Base-by-base conservation (phyloP, 441 rosid species). In the Daphne laureola region DNA sequence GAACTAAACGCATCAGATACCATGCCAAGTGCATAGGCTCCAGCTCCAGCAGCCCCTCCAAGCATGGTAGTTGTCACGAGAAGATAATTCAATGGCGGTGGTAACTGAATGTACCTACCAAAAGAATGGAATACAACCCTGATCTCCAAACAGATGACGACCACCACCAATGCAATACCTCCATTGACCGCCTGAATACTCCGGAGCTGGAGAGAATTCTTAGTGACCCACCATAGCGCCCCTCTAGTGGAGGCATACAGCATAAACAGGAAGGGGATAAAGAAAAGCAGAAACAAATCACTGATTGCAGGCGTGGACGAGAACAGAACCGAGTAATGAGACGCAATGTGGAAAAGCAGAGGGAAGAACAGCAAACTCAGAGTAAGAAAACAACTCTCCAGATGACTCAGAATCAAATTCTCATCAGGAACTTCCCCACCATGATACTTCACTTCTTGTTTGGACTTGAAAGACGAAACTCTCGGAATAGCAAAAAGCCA, bases 381-480 rank as follows among this genome's bases (percentile, higher is more conserved):
- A 0, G 97, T 80, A 61, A 80, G 90, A 64, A 90, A 45, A 64
- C 91, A 93, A 54, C 96, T 76, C 78, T 93, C 98, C 0, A 87
- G 86, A n/a, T 78, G 83, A 40, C 82, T 64, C 14, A 93, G 89
- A 51, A 93, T 83, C 45, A 77, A 79, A 68, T 54, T 83, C 61
- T 90, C 98, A 55, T 89, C 91, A 21, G 98, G 97, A 49, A 87
- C 58, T 69, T 93, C 87, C 52, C 97, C 97, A 12, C 97, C 97
- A 14, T 85, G 97, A 53, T 79, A 89, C 76, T 83, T 93, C 8
- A 52, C 75, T 43, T 90, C 95, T 62, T 79, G 88, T 68, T 83
- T 87, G 41, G 89, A 62, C 69, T 85, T 90, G 52, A 80, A 93
- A 12, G 95, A 90, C 14, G 98, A 93, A 67, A 77, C 74, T 41